These are phyloP conservation scores for Pleurotus ostreatus DNA, from an alignment of 768 basidiomycete genomes.

Conservation along the genomic window DNA sequence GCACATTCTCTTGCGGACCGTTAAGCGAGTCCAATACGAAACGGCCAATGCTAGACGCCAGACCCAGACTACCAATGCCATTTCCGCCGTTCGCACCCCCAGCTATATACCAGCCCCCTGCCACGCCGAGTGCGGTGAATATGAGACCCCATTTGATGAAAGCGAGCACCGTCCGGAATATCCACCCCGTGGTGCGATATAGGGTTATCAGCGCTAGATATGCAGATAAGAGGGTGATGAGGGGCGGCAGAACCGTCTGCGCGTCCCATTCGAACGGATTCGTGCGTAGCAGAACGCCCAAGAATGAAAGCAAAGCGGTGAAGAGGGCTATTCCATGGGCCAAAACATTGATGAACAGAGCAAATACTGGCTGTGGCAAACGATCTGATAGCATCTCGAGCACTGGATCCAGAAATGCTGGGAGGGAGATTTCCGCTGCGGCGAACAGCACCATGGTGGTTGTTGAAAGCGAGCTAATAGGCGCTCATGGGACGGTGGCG, in stretches of 20 bases:
- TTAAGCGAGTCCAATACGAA: constrained; percentile 40
- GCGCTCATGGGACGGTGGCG: too few species aligned
- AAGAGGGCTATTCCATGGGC: constrained; percentile 50
- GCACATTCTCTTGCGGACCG: constrained; percentile 26
- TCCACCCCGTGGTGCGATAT: constrained; percentile 76
- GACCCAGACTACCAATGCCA: constrained; percentile 29
- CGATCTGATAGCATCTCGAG: constrained; percentile 49
- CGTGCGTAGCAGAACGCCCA: constrained; percentile 42
- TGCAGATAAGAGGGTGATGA: constrained; percentile 67
- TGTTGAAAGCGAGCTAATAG: too few species aligned
- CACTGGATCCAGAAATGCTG: constrained; percentile 48
- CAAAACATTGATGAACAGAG: constrained; percentile 43
- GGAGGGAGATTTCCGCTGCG: constrained; percentile 30
- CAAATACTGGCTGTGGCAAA: constrained; percentile 55
- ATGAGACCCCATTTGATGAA: constrained; percentile 77
- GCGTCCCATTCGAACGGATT: constrained; percentile 61
- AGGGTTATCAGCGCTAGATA: constrained; percentile 76
- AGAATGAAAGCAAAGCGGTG: constrained; percentile 44
- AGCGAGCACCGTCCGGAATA: constrained; percentile 62
- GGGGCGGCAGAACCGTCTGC: constrained; percentile 66
- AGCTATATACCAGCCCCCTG: constrained; percentile 47
- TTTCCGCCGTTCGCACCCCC: constrained; percentile 27
- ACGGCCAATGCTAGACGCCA: constrained; percentile 35
- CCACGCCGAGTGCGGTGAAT: constrained; percentile 48
- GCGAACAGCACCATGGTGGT: background rate